A percentile compares a stretch with the other conserved stretches of the same genome.
Conservation (phyloP, 495 filamentous ascomycete species). For the Polyplosphaeria fusca region DNA sequence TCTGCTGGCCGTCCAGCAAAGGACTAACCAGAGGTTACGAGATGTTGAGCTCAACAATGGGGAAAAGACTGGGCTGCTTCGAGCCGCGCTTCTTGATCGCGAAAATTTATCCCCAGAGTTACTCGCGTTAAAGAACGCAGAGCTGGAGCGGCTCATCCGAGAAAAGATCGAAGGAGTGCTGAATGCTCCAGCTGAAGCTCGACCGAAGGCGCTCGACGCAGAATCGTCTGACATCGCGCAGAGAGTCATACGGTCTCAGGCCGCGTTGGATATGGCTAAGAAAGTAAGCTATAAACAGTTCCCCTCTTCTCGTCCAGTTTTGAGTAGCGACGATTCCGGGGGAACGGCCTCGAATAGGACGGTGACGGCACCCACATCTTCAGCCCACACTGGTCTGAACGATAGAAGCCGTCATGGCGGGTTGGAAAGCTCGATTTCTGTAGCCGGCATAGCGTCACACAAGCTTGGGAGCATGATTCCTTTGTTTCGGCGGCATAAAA, state of each 20-base stretch:
- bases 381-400: no score
- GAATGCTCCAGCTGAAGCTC: conserved; percentile 13
- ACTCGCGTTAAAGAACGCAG: conserved; percentile 33
- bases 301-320: no score
- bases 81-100: conserved; percentile 39
- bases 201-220: conserved; percentile 20
- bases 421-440: no score
- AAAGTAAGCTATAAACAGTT: conserved; percentile 30
- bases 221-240: conserved; percentile 20
- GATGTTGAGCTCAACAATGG: conserved; percentile 41
- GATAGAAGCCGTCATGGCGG: no score
- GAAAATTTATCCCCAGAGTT: conserved; percentile 39
- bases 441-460: no score
- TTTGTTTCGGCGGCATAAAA: no score
- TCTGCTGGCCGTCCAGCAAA: conserved; percentile 44
- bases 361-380: no score
- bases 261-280: conserved; percentile 24
- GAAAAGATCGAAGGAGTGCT: conserved; percentile 31
- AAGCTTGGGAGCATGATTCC: no score
- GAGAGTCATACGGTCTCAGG: conserved; percentile 16
- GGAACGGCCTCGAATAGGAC: no score
- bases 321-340: no score
- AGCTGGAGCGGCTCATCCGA: conserved; percentile 32
- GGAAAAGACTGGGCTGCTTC: conserved; percentile 39
- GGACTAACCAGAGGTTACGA: conserved; percentile 28